These are phyloP conservation scores for Xylariaceae sp. DNA, from an alignment of 2,329 filamentous ascomycete species.

Conservation along the genomic window DNA sequence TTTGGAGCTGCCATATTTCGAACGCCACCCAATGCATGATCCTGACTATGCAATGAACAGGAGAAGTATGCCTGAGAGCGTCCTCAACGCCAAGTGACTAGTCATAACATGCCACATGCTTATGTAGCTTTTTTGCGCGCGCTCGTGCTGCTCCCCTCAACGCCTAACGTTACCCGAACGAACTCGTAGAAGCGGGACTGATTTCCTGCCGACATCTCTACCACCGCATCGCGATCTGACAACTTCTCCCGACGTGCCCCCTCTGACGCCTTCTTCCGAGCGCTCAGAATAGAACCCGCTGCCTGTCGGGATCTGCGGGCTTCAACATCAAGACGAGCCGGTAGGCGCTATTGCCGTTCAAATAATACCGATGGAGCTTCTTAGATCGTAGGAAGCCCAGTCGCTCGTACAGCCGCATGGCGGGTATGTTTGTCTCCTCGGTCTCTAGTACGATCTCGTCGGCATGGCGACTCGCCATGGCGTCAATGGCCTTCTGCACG, in stretches of 20 bases:
- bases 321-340: conserved; percentile 78
- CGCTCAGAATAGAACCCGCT: conserved; percentile 11
- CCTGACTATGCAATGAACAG: conserved; percentile 9
- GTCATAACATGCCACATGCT: not conserved
- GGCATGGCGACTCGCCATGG: conserved; percentile 76
- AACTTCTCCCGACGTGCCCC: not conserved
- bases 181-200: not conserved
- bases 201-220: not conserved
- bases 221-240: not conserved
- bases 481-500: conserved; percentile 84
- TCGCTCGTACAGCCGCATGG: conserved; percentile 87
- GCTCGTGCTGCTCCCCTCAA: not conserved
- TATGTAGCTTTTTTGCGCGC: not conserved
- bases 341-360: conserved; percentile 95
- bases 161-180: not conserved
- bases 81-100: conserved; percentile 1
- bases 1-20: not conserved
- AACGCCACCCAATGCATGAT: conserved; percentile 19
- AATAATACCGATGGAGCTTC: conserved; percentile 87
- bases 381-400: conserved; percentile 91
- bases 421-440: conserved; percentile 84
- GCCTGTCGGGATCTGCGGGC: conserved; percentile 25
- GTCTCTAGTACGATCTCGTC: conserved; percentile 97
- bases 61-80: not conserved
- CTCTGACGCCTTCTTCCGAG: not conserved